A percentile compares a stretch with the other conserved stretches of the same genome.
phyloP scores from a whole-genome alignment of 2,329 filamentous ascomycete genomes.

The Neofusicoccum sp. region DNA sequence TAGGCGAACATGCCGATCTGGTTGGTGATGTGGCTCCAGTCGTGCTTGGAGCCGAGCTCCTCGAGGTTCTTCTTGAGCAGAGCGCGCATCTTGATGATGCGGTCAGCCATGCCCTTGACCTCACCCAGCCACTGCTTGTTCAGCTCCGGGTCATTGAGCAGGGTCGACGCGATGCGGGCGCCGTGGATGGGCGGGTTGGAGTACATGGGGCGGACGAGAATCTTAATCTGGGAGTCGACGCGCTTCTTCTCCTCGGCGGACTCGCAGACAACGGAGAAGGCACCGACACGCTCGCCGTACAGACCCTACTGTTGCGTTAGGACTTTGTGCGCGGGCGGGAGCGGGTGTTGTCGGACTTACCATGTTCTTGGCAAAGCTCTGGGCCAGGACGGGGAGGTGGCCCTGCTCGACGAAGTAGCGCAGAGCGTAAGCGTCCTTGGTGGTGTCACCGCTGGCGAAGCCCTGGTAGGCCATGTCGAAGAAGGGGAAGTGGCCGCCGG shows the following conservation, averaged over 20 bases:
- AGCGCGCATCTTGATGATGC: slow-evolving; percentile 97
- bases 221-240: slow-evolving; percentile 97
- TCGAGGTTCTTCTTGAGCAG: slow-evolving; percentile 93
- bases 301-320: slow-evolving; percentile 63
- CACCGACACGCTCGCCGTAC: slow-evolving; percentile 96
- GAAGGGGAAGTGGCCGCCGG: slow-evolving; percentile 86
- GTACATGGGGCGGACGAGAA: slow-evolving; percentile 93
- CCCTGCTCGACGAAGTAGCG: slow-evolving; percentile 91
- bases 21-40: slow-evolving; percentile 98
- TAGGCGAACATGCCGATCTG: slow-evolving; percentile 99
- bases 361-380: slow-evolving; percentile 99
- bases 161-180: slow-evolving; percentile 87
- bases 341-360: slow-evolving; percentile 44
- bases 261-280: slow-evolving; percentile 87
- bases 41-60: slow-evolving; percentile 90
- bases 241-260: slow-evolving; percentile 90
- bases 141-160: slow-evolving; percentile 79
- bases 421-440: slow-evolving; percentile 90
- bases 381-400: slow-evolving; percentile 81
- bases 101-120: slow-evolving; percentile 98
- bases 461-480: slow-evolving; percentile 99
- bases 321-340: background rate
- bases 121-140: slow-evolving; percentile 94
- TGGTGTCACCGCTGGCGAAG: slow-evolving; percentile 88
- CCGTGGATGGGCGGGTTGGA: slow-evolving; percentile 98